A percentile compares a stretch with the other conserved stretches of the same genome.
Evolutionary conservation across 805 yeast genomes (phyloP).

Genomic region (Candida ovalis): DNA sequence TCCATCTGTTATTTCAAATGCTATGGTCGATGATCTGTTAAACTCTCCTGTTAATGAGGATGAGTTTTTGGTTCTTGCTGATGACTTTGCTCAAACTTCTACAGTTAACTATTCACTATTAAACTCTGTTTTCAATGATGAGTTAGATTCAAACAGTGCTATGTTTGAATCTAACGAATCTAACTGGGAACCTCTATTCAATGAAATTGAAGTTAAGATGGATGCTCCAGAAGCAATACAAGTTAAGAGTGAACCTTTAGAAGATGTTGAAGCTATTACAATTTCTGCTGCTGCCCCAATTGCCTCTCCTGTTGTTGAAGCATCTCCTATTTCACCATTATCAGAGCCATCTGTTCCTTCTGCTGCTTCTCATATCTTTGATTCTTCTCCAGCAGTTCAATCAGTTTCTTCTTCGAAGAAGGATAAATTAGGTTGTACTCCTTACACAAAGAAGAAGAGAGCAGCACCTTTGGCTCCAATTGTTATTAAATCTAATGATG

Average conservation of each 20-base stretch:
- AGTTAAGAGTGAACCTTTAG: not conserved
- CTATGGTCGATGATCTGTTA: constrained; percentile 3
- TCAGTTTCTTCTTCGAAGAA: constrained; percentile 30
- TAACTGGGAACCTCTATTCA: constrained; percentile 59
- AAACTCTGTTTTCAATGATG: constrained; percentile 45
- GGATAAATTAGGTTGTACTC: constrained; percentile 72
- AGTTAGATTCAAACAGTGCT: constrained; percentile 40
- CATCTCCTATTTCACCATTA: not conserved
- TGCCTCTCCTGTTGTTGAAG: no score
- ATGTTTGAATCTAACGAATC: constrained; percentile 51
- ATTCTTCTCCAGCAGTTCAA: not conserved
- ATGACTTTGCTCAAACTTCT: constrained; percentile 30
- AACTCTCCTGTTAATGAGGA: not conserved
- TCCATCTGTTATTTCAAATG: constrained; percentile 3
- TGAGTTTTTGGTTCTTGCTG: not conserved
- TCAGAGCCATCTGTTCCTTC: not conserved
- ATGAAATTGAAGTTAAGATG: not conserved
- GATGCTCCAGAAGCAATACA: not conserved
- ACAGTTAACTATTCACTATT: constrained; percentile 52
- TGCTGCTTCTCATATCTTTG: constrained; percentile 7
- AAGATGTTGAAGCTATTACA: not conserved
- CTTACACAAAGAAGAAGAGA: constrained; percentile 78
- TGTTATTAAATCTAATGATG: constrained; percentile 54
- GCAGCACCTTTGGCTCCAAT: constrained; percentile 69
- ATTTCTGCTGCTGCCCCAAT: constrained; percentile 6